Base-by-base conservation (phyloP, 2,329 filamentous ascomycete species). In the Aspergillus calidoustus region DNA sequence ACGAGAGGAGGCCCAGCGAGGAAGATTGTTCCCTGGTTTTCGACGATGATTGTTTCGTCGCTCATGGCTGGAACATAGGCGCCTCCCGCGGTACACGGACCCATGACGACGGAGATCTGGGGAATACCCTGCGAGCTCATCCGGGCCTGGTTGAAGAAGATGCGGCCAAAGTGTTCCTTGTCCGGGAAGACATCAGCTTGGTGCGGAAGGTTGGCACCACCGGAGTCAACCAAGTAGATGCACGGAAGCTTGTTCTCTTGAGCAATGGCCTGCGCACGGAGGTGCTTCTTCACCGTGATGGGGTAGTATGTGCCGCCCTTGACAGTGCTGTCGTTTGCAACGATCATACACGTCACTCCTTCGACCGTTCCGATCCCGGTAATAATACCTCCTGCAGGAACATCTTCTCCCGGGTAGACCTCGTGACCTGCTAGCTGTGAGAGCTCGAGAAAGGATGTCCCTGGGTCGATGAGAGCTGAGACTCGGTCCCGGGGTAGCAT, bases 241-340 rank as follows among this genome's bases (percentile, higher is more conserved):
- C 94, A 98, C 0, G 88, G 88, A 9, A 90, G 76, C 62, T 79
- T 89, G 77, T 98, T 98, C 76, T 98, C 92, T 67, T 91, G 87
- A 0, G 94, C 94, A 66, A 98, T 91, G 30, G 91, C 89, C 77
- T 99, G 95, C 4, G 94, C 94, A 64, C 94, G 87, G 17, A 98
- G 83, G 77, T 98, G 95, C 83, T 99, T 99, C 82, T 97, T 97
- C 62, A 98, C 92, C 0, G 94, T 99, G 69, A 98, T 92, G 1
- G 94, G 94, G 74, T 94, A 98, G 80, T 99, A 99, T 1, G 94
- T 96, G 25, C 94, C 94, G 56, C 94, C 94, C 80, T 98, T 99
- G 72, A 98, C 94, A 19, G 94, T 97, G 80, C 92, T 96, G 76
- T 97, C 94, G 75, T 98, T 97, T 61, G 93, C 93, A 54, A 97